Percentiles rank a stretch among this genome's conserved stretches.
Conservation (phyloP, 176 grass and related monocot genomes). For the Secale cereale region DNA sequence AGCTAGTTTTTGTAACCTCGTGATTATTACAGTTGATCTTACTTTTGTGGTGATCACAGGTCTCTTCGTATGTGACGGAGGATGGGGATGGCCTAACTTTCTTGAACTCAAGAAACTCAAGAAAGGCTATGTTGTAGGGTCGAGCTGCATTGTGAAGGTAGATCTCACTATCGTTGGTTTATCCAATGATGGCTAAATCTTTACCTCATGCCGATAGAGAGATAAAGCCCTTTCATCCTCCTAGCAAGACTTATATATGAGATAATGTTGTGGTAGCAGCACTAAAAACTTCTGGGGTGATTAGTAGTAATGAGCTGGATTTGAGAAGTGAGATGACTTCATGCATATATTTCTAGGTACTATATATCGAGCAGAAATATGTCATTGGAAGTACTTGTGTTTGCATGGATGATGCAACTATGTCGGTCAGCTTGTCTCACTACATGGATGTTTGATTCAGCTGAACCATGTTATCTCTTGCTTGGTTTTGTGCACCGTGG, state of each 20-base stretch:
- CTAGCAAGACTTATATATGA: neutral
- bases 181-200: neutral
- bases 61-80: neutral
- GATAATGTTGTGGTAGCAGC: neutral
- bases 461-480: neutral
- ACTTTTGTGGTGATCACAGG: neutral
- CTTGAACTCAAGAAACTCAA: neutral
- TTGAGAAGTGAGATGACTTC: neutral
- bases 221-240: neutral
- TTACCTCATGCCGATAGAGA: neutral
- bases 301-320: neutral
- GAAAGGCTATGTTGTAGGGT: neutral
- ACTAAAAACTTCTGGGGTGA: neutral
- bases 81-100: neutral
- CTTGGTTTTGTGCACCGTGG: neutral
- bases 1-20: too few species aligned
- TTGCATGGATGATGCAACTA: neutral
- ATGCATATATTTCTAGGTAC: neutral
- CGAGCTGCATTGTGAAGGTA: slow-evolving; percentile 2
- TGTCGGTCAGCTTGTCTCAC: neutral
- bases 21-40: neutral
- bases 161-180: neutral
- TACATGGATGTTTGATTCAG: neutral
- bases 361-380: neutral
- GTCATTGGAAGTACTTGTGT: neutral